These are phyloP conservation scores for Komagataella kurtzmanii DNA, from an alignment of 805 yeast species.

Conservation along the genomic window DNA sequence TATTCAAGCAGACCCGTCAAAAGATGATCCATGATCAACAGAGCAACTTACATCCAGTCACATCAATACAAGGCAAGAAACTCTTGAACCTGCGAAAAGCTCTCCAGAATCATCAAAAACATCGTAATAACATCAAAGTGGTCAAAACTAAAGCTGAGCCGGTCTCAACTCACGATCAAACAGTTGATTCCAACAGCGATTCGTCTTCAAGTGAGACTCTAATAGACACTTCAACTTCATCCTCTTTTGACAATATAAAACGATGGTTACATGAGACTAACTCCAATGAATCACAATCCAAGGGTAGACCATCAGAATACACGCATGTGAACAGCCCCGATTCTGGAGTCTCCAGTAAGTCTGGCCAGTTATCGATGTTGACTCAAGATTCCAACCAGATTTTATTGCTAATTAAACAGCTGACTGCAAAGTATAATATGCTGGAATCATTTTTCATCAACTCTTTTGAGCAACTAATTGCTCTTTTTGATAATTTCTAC, in stretches of 20 bases:
- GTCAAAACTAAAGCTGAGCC: background rate
- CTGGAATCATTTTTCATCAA: slow-evolving; percentile 1
- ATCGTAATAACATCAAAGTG: background rate
- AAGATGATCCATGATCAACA: background rate
- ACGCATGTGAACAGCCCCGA: background rate
- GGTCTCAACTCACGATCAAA: background rate
- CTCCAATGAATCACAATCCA: background rate
- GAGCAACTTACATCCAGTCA: background rate
- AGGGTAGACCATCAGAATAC: background rate
- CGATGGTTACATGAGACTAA: background rate
- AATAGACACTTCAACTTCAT: background rate
- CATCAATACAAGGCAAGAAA: background rate
- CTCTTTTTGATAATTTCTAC: slow-evolving; percentile 4
- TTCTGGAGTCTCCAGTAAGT: background rate
- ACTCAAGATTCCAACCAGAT: background rate
- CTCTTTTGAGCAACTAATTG: slow-evolving; percentile 4
- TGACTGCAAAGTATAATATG: background rate
- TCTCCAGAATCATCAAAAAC: background rate
- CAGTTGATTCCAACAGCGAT: background rate
- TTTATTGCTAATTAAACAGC: background rate
- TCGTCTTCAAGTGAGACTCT: background rate
- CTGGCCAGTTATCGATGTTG: background rate
- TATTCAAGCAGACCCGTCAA: background rate
- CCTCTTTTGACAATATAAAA: background rate
- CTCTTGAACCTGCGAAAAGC: background rate